Base-by-base conservation (phyloP, 2,329 filamentous ascomycete species). In the Fusarium concolor region DNA sequence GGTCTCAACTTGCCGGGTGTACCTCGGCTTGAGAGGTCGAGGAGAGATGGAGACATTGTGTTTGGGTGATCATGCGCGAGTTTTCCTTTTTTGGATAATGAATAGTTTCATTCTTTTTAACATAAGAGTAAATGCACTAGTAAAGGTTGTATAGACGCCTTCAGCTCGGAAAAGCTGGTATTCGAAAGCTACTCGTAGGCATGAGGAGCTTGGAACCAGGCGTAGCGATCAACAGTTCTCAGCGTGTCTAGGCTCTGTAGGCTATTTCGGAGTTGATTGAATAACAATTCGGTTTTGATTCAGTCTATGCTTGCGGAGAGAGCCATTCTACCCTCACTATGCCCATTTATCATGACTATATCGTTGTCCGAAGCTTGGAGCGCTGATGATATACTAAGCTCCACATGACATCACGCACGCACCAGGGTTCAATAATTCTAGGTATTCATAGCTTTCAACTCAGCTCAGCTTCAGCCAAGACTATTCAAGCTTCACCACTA, bases 401-500 rank as follows among this genome's bases (percentile, higher is more conserved):
- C 64, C 64, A 63, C 62, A 75, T 75, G 72, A 74, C 68, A 70
- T 75, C 67, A 70, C 65, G 44, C 52, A 56, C 65, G 49, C 66
- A 55, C 42, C 51, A 69, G 47, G 55, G 47, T 65, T 58, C 59
- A 51, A 47, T 46, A 62, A 51, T 33, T 63, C 43, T 47, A 35
- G 45, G 35, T 38, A 10, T 6, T 35, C 26, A 26, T 35, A 33
- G 41, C 56, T 49, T 47, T 29, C n/a, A 41, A 47, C 41, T 62
- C 35, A 56, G 37, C 51, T n/a, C n/a, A n/a, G n/a, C n/a, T 28
- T 46, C 33, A 41, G 14, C 42, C 38, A 60, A 59, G 51, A 45
- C 51, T 44, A 31, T 51, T 41, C 50, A 56, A 39, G 28, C 42
- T 53, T 57, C 33, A 45, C 42, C n/a, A 38, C 38, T 28, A 37